These are phyloP conservation scores for Vitis amurensis DNA, from an alignment of 164 flowering plant species.

Conservation along the genomic window DNA sequence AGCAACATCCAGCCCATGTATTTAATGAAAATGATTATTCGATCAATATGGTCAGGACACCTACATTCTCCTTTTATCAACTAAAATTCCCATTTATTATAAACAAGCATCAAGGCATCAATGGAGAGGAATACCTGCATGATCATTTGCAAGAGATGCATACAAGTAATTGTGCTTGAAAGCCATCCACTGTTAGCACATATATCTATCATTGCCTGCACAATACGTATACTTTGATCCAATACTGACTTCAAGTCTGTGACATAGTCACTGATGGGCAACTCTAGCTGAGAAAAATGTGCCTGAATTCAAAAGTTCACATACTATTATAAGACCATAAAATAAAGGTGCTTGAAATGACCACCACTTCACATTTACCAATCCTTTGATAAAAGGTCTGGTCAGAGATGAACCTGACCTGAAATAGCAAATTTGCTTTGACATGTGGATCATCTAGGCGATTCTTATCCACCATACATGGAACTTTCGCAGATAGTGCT, in stretches of 20 bases:
- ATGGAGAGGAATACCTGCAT: conserved; percentile 74
- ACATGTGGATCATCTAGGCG: conserved; percentile 95
- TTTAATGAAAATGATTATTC: not conserved
- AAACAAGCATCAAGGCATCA: not conserved
- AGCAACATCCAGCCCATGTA: not conserved
- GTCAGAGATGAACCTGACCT: conserved; percentile 42
- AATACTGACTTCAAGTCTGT: conserved; percentile 95
- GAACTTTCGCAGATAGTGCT: conserved; percentile 65
- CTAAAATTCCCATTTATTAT: not conserved
- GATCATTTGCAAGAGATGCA: conserved; percentile 97
- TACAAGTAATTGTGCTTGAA: conserved; percentile 82
- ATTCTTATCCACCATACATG: conserved; percentile 67
- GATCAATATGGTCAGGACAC: not conserved
- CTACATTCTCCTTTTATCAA: not conserved
- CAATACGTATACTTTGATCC: conserved; percentile 97
- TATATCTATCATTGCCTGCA: conserved; percentile 98
- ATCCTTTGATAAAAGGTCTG: not conserved
- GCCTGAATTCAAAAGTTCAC: conserved; percentile 52
- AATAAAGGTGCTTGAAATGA: not conserved
- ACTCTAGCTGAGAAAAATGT: conserved; percentile 85
- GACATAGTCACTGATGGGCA: conserved; percentile 89
- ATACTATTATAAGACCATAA: not conserved
- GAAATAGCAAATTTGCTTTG: conserved; percentile 91
- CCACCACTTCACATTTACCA: not conserved
- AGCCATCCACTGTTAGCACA: conserved; percentile 99